Evolutionary conservation across 371 early-diverging fungal species (phyloP), one percentile per base, ranked within the genome.

Genomic region (Mortierella sp.): DNA sequence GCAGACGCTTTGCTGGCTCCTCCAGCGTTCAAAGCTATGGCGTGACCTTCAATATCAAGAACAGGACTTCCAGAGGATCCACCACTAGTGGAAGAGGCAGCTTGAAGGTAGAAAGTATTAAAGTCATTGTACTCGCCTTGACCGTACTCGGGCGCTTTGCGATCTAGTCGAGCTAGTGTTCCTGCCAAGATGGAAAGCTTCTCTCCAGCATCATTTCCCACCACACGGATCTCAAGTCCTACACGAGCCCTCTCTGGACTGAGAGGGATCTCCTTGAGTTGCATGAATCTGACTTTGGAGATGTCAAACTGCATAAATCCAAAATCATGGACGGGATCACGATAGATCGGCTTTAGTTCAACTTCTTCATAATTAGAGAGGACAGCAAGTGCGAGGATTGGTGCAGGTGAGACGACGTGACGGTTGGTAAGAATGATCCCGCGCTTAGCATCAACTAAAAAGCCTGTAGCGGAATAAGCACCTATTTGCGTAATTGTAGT

Each of bases 381-480:
- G 24, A 96, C 85, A 2, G 94, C 92, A 74, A 90, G 92, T 0
- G 94, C 96, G 28, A 94, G 91, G 65, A 95, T 92, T 5, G 97
- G 97, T 0, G 94, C 97, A 0, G 94, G 89, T 52, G 94, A 92
- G 24, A 94, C 94, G 16, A 97, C 96, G 69, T 97, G 97, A 3
- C 97, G 88, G 83, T 98, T 98, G 9, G 98, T 94, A 40, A 97
- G 88, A 59, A 97, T 95, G 47, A 97, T 88, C 15, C 97, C 98
- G 3, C 87, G 87, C 69, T 90, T 72, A 7, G 94, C 94, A 74
- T 98, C 98, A 1, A 98, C 97, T 13, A 98, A 92, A 80, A 98
- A 98, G 13, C 98, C 98, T 10, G 98, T 93, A 1, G 98, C 97
- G 50, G 90, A 90, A 66, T 87, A 91, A 24, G 86, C 87, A 48